Evolutionary conservation across 2,329 filamentous ascomycete species (phyloP), one percentile per base, ranked within the genome.

Genomic region (Nemania diffusa): DNA sequence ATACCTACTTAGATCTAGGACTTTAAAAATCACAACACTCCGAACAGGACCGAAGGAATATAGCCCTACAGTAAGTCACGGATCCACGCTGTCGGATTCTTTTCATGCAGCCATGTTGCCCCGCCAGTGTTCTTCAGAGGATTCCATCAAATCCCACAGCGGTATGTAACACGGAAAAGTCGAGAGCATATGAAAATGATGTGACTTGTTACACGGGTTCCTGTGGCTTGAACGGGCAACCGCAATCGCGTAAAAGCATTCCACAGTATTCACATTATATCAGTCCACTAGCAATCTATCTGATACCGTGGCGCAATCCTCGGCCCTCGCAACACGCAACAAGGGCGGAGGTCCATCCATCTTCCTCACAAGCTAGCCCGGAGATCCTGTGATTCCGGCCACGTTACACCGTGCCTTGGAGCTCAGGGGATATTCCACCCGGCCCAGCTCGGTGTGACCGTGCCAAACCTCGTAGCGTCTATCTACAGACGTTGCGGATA

Each of bases 21-120:
- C 40, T 20, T n/a, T 44, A 44, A 20, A 40, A 40, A 11, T 5
- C 40, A 17, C 8, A 44, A 44, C 37, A 40, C 17, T 20, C 15
- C 13, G 11, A 15, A n/a, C 15, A 44, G 40, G 17, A 17, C n/a
- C 17, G 5, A 17, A 44, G 20, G 40, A 20, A 7, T n/a, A 44
- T 44, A 17, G 40, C 40, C 40, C 20, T 44, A 44, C 5, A 44
- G 5, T 44, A 5, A 44, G 40, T 17, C 40, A 44, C 40, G 17
- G 15, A 44, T 44, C 40, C 40, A 44, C n/a, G n/a, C 40, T 44
- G 40, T 44, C 40, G 40, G 40, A 44, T 44, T 44, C 40, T 44
- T 44, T 44, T 44, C 40, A 44, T 44, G 40, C 40, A 44, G 40
- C 40, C 40, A 20, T 5, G 29, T 32, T 9, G 5, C 29, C 29